phyloP scores from a whole-genome alignment of 495 filamentous ascomycete species.

The Aspergillus avenaceus region DNA sequence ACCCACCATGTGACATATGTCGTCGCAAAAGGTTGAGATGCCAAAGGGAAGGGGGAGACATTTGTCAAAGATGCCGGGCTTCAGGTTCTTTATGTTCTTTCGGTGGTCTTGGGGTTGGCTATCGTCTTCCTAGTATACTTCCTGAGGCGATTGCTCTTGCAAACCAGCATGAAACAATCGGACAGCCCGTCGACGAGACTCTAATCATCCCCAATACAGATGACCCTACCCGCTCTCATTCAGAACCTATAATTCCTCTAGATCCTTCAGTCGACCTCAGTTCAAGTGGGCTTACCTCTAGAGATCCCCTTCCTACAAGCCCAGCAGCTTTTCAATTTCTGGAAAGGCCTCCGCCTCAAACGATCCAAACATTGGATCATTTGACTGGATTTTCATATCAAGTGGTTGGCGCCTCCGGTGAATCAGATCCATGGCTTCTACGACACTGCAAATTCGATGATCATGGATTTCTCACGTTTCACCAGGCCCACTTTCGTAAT shows the following conservation, averaged over 20 bases:
- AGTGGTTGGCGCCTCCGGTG: conserved; percentile 29
- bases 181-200: neutral
- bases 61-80: conserved; percentile 24
- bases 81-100: conserved; percentile 19
- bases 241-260: neutral
- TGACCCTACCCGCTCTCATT: neutral
- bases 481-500: conserved; percentile 33
- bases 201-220: neutral
- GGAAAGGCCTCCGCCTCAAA: conserved; percentile 12
- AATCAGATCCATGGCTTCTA: conserved; percentile 36
- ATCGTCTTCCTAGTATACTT: neutral
- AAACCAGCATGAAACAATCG: neutral
- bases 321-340: neutral
- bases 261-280: neutral
- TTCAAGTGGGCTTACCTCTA: neutral
- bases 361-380: conserved; percentile 30
- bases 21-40: conserved; percentile 33
- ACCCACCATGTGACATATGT: conserved; percentile 34
- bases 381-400: conserved; percentile 27
- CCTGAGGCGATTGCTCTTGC: neutral
- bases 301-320: neutral
- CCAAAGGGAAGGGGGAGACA: conserved; percentile 15
- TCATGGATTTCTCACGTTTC: conserved; percentile 25
- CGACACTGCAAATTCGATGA: conserved; percentile 34
- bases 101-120: conserved; percentile 1